These are phyloP conservation scores for Phytophthora cajani DNA, from an alignment of 352 stramenopile genomes.

Conservation along the genomic window DNA sequence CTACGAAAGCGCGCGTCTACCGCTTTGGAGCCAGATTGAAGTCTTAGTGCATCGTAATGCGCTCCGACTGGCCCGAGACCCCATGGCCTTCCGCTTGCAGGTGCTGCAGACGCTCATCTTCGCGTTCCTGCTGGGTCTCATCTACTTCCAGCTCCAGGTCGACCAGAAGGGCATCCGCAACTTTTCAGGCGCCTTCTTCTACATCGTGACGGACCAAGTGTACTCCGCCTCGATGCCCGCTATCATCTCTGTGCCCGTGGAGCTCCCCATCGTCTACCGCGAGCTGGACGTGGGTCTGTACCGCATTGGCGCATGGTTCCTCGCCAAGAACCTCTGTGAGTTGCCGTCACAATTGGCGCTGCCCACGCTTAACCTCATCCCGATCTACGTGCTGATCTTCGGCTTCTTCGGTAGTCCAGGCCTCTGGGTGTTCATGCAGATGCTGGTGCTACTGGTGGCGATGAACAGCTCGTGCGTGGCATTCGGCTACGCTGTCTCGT, in stretches of 20 bases:
- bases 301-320: conserved; percentile 41
- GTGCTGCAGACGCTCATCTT: conserved; percentile 45
- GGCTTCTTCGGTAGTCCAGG: conserved; percentile 28
- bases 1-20: conserved; percentile 21
- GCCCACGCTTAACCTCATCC: conserved; percentile 40
- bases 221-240: conserved; percentile 42
- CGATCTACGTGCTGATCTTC: conserved; percentile 46
- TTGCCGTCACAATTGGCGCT: conserved; percentile 39
- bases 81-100: conserved; percentile 35
- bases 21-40: conserved; percentile 37
- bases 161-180: conserved; percentile 48
- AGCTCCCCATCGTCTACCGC: conserved; percentile 50
- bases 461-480: conserved; percentile 46
- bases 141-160: conserved; percentile 53
- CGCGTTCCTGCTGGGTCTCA: conserved; percentile 42
- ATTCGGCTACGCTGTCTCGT: conserved; percentile 53
- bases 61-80: conserved; percentile 37
- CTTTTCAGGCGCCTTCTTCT: conserved; percentile 55
- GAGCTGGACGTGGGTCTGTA: conserved; percentile 50
- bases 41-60: conserved; percentile 48
- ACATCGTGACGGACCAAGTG: conserved; percentile 50
- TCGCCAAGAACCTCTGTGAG: conserved; percentile 56
- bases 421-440: conserved; percentile 33
- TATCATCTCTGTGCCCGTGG: conserved; percentile 46
- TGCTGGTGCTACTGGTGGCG: conserved; percentile 36